Evolutionary conservation across 2,329 filamentous ascomycete genomes (phyloP).

Genomic region (Hymenoscyphus repandus): DNA sequence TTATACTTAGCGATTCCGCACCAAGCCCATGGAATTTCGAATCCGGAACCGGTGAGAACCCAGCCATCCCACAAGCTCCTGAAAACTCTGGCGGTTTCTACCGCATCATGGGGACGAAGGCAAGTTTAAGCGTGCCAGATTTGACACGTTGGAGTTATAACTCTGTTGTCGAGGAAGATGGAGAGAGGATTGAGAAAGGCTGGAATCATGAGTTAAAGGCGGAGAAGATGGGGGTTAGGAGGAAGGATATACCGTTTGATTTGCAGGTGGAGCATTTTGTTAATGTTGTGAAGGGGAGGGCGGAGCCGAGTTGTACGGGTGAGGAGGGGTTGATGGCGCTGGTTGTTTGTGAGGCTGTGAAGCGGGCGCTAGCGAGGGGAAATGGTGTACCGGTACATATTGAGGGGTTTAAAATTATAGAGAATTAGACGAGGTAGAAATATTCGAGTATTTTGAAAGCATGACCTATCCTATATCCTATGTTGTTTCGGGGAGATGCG

Average conservation of each 20-base stretch:
- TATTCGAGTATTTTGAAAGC: too few species aligned
- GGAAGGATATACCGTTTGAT: conserved; percentile 43
- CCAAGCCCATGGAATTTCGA: conserved; percentile 51
- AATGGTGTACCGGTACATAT: conserved; percentile 22
- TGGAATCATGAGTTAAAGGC: conserved; percentile 13
- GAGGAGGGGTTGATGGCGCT: conserved; percentile 46
- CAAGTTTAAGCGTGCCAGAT: conserved; percentile 48
- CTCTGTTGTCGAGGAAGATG: conserved; percentile 30
- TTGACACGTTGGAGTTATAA: conserved; percentile 45
- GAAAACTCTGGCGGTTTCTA: conserved; percentile 37
- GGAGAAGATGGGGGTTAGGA: conserved; percentile 17
- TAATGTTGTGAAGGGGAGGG: conserved; percentile 39
- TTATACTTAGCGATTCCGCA: conserved; percentile 48
- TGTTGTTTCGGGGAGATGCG: too few species aligned
- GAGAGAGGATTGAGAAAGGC: conserved; percentile 2
- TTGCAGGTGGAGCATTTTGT: conserved; percentile 48
- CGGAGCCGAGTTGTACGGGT: conserved; percentile 41
- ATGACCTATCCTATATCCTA: too few species aligned
- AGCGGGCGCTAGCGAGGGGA: conserved; percentile 35
- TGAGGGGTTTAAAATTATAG: conserved; percentile 9
- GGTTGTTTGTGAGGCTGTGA: conserved; percentile 47
- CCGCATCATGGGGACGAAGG: conserved; percentile 49
- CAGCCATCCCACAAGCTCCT: conserved; percentile 40
- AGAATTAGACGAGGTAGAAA: too few species aligned
- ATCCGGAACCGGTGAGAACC: conserved; percentile 53